These are phyloP conservation scores for Mycothermus thermophilus DNA, from an alignment of 495 filamentous ascomycete species.

Conservation along the genomic window DNA sequence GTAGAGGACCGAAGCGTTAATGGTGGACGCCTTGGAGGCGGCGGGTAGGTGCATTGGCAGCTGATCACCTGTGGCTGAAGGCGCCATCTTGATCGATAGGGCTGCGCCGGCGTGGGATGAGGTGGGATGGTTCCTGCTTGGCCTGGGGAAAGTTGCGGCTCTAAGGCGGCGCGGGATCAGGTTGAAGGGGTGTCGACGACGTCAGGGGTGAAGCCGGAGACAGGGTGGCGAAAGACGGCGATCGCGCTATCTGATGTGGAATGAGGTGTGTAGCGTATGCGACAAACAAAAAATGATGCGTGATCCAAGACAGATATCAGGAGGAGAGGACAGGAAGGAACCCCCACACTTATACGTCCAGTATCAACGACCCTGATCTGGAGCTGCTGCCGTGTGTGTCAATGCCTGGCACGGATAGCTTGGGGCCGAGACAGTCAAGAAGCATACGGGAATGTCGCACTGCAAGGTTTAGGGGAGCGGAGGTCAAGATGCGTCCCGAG, in stretches of 20 bases:
- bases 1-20: slow-evolving; percentile 39
- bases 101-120: slow-evolving; percentile 15
- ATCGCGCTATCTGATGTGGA: no score
- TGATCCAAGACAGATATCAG: neutral
- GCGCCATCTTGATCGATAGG: slow-evolving; percentile 30
- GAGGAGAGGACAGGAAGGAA: slow-evolving; percentile 7
- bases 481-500: slow-evolving; percentile 9
- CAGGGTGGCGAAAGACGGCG: slow-evolving; percentile 1
- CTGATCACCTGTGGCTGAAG: slow-evolving; percentile 28
- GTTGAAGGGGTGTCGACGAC: slow-evolving; percentile 1
- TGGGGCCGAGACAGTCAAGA: slow-evolving; percentile 6
- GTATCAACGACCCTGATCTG: slow-evolving; percentile 14
- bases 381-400: slow-evolving; percentile 18
- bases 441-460: slow-evolving; percentile 11
- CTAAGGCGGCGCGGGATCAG: slow-evolving; percentile 7
- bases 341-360: slow-evolving; percentile 21
- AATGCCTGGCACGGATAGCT: slow-evolving; percentile 14
- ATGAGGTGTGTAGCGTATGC: no score
- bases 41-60: slow-evolving; percentile 32
- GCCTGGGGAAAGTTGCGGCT: slow-evolving; percentile 10
- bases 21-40: slow-evolving; percentile 26
- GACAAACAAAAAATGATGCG: neutral
- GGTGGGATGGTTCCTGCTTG: slow-evolving; percentile 16
- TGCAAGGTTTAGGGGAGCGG: slow-evolving; percentile 12
- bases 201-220: neutral